Evolutionary conservation across 495 filamentous ascomycete species (phyloP), one percentile per base, ranked within the genome.

Genomic region (Hyaloscypha variabilis): DNA sequence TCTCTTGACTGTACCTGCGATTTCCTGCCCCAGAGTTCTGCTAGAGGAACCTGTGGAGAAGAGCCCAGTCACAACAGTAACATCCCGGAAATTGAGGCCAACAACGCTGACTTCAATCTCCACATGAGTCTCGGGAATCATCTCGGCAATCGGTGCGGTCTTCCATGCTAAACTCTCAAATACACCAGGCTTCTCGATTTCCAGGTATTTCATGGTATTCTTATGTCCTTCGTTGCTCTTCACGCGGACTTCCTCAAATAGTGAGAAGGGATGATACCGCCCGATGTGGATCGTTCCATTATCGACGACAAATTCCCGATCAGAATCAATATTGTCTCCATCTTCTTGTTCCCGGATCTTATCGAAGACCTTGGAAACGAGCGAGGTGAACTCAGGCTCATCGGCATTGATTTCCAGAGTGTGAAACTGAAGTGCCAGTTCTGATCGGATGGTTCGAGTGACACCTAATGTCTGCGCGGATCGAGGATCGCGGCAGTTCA

Each of bases 1-100:
- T 0, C 75, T 73, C 3, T 74, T 77, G 17, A 88, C 75, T 10
- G 85, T 60, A 49, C 85, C 87, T 24, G 80, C 79, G 53, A 79
- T 81, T 66, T 86, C 84, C 36, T 79, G 68, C 6, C 84, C 82
- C 17, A 83, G 42, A 11, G 39, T 46, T 17, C 13, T 34, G 31
- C 19, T 17, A 19, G 11, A 14, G 6, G 39, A 14, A 19, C 39
- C 39, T 17, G 39, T 0, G 13, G 39, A 19, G 11, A 46, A 11
- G 11, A 46, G 39, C 3, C 39, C 39, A 17, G 39, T 46, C 6
- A 46, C 39, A 17, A 46, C 19, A 2, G 42, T 36, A 25, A 67
- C 66, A 46, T 46, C 39, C 34, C 54, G 21, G 62, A 68, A 68
- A 39, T 68, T 68, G n/a, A 68, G 2, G 24, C 79, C 80, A 30